Evolutionary conservation across 2,329 filamentous ascomycete genomes (phyloP).

Genomic region (Emericellopsis cladophorae): DNA sequence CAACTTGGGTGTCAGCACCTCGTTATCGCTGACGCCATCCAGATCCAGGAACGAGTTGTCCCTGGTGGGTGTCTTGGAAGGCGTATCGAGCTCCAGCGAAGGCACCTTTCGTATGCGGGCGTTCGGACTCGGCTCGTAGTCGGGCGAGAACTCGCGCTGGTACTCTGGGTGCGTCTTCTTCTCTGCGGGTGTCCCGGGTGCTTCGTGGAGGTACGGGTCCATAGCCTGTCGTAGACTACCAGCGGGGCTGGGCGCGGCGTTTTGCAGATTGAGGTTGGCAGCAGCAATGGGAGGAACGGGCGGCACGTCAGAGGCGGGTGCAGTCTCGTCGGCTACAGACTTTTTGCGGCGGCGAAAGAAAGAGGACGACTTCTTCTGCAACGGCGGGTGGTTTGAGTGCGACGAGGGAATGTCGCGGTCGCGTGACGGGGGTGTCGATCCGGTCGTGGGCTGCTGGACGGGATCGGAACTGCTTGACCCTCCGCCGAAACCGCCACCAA

Average conservation of each 20-base stretch:
- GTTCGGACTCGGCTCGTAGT: constrained; percentile 60
- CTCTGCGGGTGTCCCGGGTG: constrained; percentile 10
- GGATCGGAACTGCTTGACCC: not conserved
- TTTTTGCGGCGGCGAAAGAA: constrained; percentile 92
- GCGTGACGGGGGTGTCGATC: constrained; percentile 34
- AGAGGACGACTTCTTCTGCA: constrained; percentile 86
- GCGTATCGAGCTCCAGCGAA: constrained; percentile 24
- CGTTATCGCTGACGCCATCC: constrained; percentile 33
- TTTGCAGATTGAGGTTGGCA: constrained; percentile 16
- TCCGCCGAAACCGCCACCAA: constrained; percentile 36
- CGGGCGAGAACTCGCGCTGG: constrained; percentile 56
- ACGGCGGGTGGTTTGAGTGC: constrained; percentile 33
- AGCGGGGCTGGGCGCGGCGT: constrained; percentile 45
- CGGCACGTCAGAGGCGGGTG: constrained; percentile 36
- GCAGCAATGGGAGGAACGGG: constrained; percentile 23
- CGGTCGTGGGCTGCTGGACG: constrained; percentile 7
- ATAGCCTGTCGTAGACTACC: constrained; percentile 79
- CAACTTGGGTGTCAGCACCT: constrained; percentile 12
- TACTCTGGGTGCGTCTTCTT: constrained; percentile 12
- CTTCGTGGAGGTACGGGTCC: constrained; percentile 59
- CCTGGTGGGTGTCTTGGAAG: constrained; percentile 16
- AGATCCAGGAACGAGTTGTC: constrained; percentile 38
- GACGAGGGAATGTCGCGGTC: constrained; percentile 33
- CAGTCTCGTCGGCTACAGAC: constrained; percentile 61
- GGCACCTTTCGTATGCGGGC: constrained; percentile 58